phyloP scores from a whole-genome alignment of 768 basidiomycete genomes.

The Pulveroboletus sp. region DNA sequence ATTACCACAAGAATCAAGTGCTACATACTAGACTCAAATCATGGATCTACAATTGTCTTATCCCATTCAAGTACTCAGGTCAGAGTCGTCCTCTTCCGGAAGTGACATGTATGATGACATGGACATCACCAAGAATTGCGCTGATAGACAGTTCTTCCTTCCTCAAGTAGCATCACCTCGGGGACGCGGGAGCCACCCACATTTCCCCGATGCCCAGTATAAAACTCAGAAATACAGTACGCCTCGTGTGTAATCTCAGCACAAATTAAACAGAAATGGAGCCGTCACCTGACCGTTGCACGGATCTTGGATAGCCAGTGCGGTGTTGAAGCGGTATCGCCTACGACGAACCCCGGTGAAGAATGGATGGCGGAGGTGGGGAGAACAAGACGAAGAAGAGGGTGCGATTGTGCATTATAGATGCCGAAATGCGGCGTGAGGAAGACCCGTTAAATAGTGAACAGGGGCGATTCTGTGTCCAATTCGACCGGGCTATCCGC shows the following conservation, averaged over 20 bases:
- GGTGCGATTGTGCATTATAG: neutral
- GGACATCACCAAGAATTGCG: conserved; percentile 5
- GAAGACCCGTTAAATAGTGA: neutral
- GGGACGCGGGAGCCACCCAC: conserved; percentile 23
- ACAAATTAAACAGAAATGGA: conserved; percentile 9
- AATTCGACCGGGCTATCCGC: conserved; percentile 11
- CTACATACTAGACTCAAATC: neutral
- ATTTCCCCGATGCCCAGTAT: conserved; percentile 13
- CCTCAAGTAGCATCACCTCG: conserved; percentile 30
- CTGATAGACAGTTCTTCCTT: conserved; percentile 15
- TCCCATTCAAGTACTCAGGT: neutral
- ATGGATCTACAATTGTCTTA: neutral
- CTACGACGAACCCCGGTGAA: conserved; percentile 14
- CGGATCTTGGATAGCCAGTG: conserved; percentile 7
- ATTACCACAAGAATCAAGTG: neutral
- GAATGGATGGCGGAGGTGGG: conserved; percentile 16
- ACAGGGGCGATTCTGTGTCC: conserved; percentile 26
- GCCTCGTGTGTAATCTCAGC: conserved; percentile 18
- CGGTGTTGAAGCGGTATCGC: conserved; percentile 20
- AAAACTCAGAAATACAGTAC: conserved; percentile 6
- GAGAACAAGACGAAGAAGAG: conserved; percentile 18
- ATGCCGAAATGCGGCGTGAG: too few relatives aligned
- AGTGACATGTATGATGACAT: conserved; percentile 5
- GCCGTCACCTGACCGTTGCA: conserved; percentile 8
- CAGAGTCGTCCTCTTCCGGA: neutral